Conservation (phyloP, 345 rosid genomes). For the Gynandropsis gynandra region DNA sequence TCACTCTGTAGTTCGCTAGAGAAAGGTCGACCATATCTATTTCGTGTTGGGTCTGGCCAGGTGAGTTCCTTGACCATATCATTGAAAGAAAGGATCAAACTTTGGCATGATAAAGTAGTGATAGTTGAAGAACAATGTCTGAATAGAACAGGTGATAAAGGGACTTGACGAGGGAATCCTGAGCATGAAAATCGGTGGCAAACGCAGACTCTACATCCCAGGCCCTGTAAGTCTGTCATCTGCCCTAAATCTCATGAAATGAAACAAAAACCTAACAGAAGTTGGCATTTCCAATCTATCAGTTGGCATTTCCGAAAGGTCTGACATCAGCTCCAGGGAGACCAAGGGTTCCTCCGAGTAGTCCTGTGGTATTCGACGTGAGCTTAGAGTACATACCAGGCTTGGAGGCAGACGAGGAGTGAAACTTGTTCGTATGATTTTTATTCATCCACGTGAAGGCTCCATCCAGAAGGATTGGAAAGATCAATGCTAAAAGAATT, state of each 20-base stretch:
- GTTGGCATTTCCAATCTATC: conserved; percentile 1
- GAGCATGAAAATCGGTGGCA: conserved; percentile 88
- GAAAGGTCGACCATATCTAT: conserved; percentile 69
- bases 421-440: too few relatives aligned
- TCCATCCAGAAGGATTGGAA: too few relatives aligned
- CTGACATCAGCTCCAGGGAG: conserved; percentile 88
- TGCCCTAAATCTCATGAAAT: not conserved
- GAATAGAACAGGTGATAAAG: conserved; percentile 61
- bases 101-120: too few relatives aligned
- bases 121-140: not conserved
- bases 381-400: conserved; percentile 92
- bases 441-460: too few relatives aligned
- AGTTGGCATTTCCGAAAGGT: conserved; percentile 96
- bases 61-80: conserved; percentile 33
- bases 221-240: conserved; percentile 51
- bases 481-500: too few relatives aligned
- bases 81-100: too few relatives aligned
- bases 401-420: conserved; percentile 62
- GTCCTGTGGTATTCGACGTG: conserved; percentile 83
- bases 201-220: conserved; percentile 84
- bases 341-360: conserved; percentile 88
- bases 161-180: conserved; percentile 94
- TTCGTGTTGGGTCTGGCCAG: conserved; percentile 94
- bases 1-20: conserved; percentile 70
- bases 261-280: not conserved